Percentiles rank a stretch among this genome's conserved stretches.
Evolutionary conservation across 1,139 yeast species (phyloP).

Genomic region (Geotrichum phurueaensis): DNA sequence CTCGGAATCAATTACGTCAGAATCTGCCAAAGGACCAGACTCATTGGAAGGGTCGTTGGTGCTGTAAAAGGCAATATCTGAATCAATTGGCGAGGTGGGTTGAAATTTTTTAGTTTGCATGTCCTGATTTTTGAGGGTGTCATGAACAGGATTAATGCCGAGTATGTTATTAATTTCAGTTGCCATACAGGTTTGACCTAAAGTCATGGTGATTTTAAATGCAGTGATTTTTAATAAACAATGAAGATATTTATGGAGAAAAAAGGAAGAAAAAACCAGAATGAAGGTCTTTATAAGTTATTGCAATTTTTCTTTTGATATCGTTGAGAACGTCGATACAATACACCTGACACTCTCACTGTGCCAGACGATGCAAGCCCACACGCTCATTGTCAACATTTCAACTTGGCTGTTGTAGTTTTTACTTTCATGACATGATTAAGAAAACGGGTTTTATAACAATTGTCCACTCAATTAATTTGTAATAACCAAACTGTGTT

Average conservation of each 20-base stretch:
- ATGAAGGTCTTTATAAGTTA: neutral
- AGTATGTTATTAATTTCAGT: neutral
- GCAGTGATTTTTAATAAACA: neutral
- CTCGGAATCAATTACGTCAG: conserved; percentile 29
- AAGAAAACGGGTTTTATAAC: too few relatives aligned
- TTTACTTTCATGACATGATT: neutral
- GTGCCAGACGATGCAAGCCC: neutral
- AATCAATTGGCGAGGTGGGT: neutral
- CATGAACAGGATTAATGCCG: neutral
- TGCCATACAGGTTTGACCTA: neutral
- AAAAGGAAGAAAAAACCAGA: neutral
- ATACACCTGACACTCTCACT: neutral
- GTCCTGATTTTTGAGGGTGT: neutral
- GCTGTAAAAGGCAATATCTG: neutral
- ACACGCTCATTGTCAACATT: neutral
- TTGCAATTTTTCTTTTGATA: neutral
- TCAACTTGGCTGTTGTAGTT: neutral
- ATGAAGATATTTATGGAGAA: neutral
- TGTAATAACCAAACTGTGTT: too few relatives aligned
- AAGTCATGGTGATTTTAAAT: neutral
- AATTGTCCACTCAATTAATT: too few relatives aligned
- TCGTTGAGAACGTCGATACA: neutral
- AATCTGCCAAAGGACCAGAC: conserved; percentile 25
- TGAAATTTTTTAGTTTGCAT: neutral
- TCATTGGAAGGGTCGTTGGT: conserved; percentile 13